Evolutionary conservation across 2,329 filamentous ascomycete genomes (phyloP).

Genomic region (Clonostachys rhizophaga): DNA sequence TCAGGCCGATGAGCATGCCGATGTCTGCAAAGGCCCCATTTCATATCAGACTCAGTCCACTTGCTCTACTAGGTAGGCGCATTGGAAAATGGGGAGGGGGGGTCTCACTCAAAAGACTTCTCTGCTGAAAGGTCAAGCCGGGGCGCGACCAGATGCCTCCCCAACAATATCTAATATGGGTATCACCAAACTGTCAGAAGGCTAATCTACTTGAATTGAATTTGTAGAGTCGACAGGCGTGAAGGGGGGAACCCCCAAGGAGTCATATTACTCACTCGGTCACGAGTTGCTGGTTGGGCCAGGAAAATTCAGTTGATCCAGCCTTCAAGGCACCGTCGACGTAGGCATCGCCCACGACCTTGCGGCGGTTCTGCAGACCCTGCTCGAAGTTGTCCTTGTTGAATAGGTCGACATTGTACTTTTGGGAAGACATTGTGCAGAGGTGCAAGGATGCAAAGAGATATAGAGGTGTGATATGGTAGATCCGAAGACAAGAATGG

Average conservation of each 20-base stretch:
- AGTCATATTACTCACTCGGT: constrained; percentile 34
- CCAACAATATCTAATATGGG: constrained; percentile 38
- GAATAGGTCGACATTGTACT: not conserved
- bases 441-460: too few species aligned
- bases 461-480: too few species aligned
- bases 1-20: constrained; percentile 58
- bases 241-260: not conserved
- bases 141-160: constrained; percentile 58
- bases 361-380: constrained; percentile 52
- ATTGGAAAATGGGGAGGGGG: constrained; percentile 15
- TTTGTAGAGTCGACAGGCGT: too few species aligned
- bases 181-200: not conserved
- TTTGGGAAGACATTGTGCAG: too few species aligned
- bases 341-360: constrained; percentile 54
- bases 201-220: too few species aligned
- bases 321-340: constrained; percentile 50
- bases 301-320: constrained; percentile 46
- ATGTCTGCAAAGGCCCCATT: constrained; percentile 31
- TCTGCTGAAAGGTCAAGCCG: constrained; percentile 55
- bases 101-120: constrained; percentile 36
- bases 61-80: too few species aligned
- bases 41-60: too few species aligned
- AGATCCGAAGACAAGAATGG: too few species aligned
- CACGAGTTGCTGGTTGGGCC: constrained; percentile 55
- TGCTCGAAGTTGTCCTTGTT: constrained; percentile 44